Conservation (phyloP, 495 filamentous ascomycete genomes). For the Penicillium cinerascens region DNA sequence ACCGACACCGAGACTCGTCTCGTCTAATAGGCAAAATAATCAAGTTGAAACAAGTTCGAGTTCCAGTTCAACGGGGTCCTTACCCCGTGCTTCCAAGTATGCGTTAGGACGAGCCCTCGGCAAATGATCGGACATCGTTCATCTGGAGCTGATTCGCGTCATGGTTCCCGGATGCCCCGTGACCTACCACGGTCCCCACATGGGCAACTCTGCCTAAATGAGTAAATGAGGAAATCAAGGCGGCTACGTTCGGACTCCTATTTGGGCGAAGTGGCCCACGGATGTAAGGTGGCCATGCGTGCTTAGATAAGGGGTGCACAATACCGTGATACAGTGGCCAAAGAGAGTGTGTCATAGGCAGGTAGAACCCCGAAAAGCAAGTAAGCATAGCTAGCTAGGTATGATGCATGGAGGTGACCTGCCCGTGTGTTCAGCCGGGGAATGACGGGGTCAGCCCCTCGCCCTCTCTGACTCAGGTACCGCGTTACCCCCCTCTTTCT, state of each 20-base stretch:
- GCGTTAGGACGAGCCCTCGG: neutral
- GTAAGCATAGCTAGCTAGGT: neutral
- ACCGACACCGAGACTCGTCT: neutral
- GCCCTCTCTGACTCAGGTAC: slow-evolving; percentile 22
- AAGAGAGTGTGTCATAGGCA: neutral
- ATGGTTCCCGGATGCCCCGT: neutral
- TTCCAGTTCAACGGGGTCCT: neutral
- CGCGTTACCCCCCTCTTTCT: slow-evolving; percentile 13
- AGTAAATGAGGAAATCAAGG: neutral
- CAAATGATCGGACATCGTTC: neutral
- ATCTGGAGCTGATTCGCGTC: neutral
- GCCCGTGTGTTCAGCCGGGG: slow-evolving; percentile 1
- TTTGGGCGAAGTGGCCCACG: neutral
- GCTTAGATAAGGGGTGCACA: slow-evolving; percentile 5
- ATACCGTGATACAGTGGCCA: too few relatives aligned
- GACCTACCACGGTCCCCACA: neutral
- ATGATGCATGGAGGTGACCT: neutral
- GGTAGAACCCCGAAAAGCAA: neutral
- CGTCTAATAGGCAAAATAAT: slow-evolving; percentile 7
- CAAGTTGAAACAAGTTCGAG: neutral
- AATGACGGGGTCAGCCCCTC: slow-evolving; percentile 21
- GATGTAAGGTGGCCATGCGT: neutral
- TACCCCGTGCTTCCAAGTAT: neutral
- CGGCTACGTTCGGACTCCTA: neutral
- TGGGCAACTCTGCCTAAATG: neutral